Conservation (phyloP, 108 stramenopile genomes). For the Cyclotella distinguenda region DNA sequence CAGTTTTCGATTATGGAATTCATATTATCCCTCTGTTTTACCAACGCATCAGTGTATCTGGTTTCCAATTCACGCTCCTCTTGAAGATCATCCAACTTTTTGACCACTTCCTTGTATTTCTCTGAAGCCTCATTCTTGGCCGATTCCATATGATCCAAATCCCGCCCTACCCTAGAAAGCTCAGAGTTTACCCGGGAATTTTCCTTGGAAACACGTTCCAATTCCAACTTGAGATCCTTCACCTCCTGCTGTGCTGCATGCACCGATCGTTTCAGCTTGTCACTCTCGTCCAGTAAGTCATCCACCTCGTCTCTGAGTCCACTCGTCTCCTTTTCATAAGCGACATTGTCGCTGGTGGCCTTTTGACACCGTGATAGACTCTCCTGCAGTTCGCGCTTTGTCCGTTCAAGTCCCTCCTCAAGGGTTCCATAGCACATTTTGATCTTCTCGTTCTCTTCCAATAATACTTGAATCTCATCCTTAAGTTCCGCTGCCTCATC, state of each 20-base stretch:
- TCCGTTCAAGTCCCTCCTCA: slow-evolving; percentile 21
- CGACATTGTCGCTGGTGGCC: slow-evolving; percentile 19
- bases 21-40: slow-evolving; percentile 50
- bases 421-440: slow-evolving; percentile 31
- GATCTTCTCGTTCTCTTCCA: slow-evolving; percentile 48
- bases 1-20: slow-evolving; percentile 37
- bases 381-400: slow-evolving; percentile 27
- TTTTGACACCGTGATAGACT: slow-evolving; percentile 17
- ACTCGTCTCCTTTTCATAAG: slow-evolving; percentile 32
- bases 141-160: slow-evolving; percentile 14
- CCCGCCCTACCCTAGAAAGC: neutral
- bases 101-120: slow-evolving; percentile 24
- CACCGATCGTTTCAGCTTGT: slow-evolving; percentile 11
- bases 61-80: slow-evolving; percentile 42
- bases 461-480: slow-evolving; percentile 26
- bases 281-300: slow-evolving; percentile 34
- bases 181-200: slow-evolving; percentile 8
- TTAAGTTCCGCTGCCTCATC: slow-evolving; percentile 12
- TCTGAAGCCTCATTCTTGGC: slow-evolving; percentile 11
- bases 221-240: slow-evolving; percentile 20
- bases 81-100: slow-evolving; percentile 33
- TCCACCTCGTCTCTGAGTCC: slow-evolving; percentile 34
- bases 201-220: slow-evolving; percentile 23
- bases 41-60: slow-evolving; percentile 42
- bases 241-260: neutral